Percentiles rank a stretch among this genome's conserved stretches.
Evolutionary conservation across 495 filamentous ascomycete species (phyloP).

Genomic region (Annulohypoxylon nitens): DNA sequence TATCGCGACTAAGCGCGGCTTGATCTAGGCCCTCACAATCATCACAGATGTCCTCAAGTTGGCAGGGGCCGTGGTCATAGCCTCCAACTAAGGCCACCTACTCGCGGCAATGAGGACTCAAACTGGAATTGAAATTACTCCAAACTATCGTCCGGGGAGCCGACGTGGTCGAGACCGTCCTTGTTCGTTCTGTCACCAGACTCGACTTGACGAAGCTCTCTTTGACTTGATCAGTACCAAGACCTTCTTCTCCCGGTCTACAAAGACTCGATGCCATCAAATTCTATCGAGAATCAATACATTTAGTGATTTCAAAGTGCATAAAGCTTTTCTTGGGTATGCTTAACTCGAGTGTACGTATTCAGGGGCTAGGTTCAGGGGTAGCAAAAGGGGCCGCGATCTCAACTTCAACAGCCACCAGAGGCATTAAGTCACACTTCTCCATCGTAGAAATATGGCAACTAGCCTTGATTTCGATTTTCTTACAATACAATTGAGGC

Average conservation of each 20-base stretch:
- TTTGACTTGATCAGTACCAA: neutral
- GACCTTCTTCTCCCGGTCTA: neutral
- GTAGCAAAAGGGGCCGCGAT: neutral
- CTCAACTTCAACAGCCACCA: neutral
- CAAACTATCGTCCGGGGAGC: neutral
- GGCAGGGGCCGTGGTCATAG: too few species aligned
- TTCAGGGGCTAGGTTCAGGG: conserved; percentile 10
- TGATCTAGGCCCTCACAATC: too few species aligned
- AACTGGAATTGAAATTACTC: neutral
- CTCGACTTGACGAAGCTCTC: neutral
- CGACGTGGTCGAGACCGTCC: neutral
- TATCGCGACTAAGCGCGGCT: conserved; percentile 4
- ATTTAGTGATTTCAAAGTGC: neutral
- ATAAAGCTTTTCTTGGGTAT: neutral
- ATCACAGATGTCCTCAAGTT: neutral
- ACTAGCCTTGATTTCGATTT: too few species aligned
- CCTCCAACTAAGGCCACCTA: too few species aligned
- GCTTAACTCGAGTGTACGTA: neutral
- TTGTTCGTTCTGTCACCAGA: neutral
- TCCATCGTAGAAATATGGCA: too few species aligned
- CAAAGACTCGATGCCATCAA: neutral
- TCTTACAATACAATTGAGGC: too few species aligned
- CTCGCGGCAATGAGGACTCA: neutral
- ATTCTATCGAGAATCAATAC: neutral
- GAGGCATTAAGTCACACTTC: too few species aligned